Evolutionary conservation across 1,284 basidiomycete species (phyloP).

Genomic region (Irpex sp.): DNA sequence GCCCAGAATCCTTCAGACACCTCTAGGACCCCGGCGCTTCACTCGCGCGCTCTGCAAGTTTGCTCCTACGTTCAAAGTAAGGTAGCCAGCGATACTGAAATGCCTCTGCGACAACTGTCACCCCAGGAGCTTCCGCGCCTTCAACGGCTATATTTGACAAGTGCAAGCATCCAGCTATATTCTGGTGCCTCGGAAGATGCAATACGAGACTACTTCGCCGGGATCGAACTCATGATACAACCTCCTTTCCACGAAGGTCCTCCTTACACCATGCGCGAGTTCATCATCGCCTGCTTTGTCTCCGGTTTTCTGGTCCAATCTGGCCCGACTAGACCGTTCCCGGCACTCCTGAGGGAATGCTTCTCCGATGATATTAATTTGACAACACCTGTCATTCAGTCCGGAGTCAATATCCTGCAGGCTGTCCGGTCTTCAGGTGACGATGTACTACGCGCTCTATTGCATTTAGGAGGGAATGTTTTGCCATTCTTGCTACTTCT

Average conservation of each 20-base stretch:
- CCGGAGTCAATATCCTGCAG: conserved; percentile 17
- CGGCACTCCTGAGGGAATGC: conserved; percentile 10
- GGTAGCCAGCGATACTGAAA: conserved; percentile 16
- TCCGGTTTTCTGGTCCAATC: conserved; percentile 19
- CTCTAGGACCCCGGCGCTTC: conserved; percentile 12
- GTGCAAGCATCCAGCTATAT: conserved; percentile 20
- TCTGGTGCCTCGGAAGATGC: conserved; percentile 12
- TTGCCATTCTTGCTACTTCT: conserved; percentile 43
- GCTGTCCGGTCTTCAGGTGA: conserved; percentile 20
- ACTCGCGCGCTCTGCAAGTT: conserved; percentile 21
- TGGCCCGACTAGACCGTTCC: conserved; percentile 11
- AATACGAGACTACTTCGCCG: conserved; percentile 19
- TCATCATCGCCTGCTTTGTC: conserved; percentile 21
- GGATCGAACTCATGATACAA: conserved; percentile 21
- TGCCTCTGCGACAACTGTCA: conserved; percentile 12
- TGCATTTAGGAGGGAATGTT: conserved; percentile 22
- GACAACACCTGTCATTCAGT: conserved; percentile 11
- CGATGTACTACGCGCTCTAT: conserved; percentile 17
- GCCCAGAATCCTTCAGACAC: conserved; percentile 14
- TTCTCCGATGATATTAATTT: conserved; percentile 8
- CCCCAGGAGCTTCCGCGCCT: conserved; percentile 21
- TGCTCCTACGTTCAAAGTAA: conserved; percentile 21
- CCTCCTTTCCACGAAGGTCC: conserved; percentile 15
- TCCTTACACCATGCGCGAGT: conserved; percentile 21
- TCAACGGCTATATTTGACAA: conserved; percentile 23